Base-by-base conservation (phyloP, 805 yeast genomes). In the Barnettozyma populi region DNA sequence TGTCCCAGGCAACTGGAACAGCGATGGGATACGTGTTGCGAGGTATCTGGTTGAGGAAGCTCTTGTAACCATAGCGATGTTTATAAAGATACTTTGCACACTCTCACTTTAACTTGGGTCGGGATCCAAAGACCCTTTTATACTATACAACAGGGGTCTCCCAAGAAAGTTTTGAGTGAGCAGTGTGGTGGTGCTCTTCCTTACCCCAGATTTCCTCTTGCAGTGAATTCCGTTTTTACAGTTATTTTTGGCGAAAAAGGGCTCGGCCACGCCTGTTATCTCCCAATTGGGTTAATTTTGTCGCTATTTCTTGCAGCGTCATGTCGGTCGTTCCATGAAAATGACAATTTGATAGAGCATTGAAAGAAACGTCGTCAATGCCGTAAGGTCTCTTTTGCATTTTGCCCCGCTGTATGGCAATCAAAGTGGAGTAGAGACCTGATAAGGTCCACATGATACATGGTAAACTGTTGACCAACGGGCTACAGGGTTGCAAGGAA, bases 1-100 rank as follows among this genome's bases (percentile, higher is more conserved):
- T 5, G 64, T 57, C 18, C 62, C 65, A 43, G 62, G 66, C 2
- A 59, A 43, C 24, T 50, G 52, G 44, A 53, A 46, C 41, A 64
- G 49, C 16, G 68, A 49, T 8, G 66, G 61, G 45, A 62, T 53
- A 41, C 68, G 49, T 11, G 65, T 53, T 8, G 39, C 44, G 19
- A 54, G 39, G 45, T 63, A 64, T 19, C 53, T 47, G 11, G 46
- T 20, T 2, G 50, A 50, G n/a, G 47, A 27, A 5, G 41, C 13
- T 29, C 20, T 41, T 11, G 41, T 43, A 13, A 20, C 37, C 37
- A 35, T 35, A 2, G 11, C 11, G 23, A 18, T 35, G 7, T 35
- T 9, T 18, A 18, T 35, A 10, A 4, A 13, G 25, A 23, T 23
- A 23, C 25, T 23, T 5, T 6, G 8, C 5, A 6, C 5, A 8